Evolutionary conservation across 1,139 yeast species (phyloP).

Genomic region (Kurtzmaniella quercitrusa): DNA sequence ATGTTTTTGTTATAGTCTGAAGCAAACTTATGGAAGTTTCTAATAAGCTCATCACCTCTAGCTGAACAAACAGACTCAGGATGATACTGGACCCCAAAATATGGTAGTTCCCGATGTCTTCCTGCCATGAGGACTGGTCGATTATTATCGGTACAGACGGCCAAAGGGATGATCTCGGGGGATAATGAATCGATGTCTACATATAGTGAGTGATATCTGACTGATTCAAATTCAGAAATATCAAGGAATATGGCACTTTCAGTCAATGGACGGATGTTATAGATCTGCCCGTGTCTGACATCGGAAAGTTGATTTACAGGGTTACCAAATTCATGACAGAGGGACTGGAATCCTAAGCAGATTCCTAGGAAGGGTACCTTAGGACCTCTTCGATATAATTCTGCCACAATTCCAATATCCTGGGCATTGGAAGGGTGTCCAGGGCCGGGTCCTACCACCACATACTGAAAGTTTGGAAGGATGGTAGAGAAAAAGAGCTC

Average conservation of each 20-base stretch:
- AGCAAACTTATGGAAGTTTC: conserved; percentile 62
- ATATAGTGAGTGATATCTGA: conserved; percentile 84
- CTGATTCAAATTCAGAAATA: conserved; percentile 52
- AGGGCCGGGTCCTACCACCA: conserved; percentile 96
- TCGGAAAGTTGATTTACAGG: conserved; percentile 46
- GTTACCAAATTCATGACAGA: conserved; percentile 67
- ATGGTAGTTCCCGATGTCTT: conserved; percentile 56
- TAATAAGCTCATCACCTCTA: conserved; percentile 54
- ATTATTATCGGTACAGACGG: conserved; percentile 38
- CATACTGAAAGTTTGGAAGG: conserved; percentile 58
- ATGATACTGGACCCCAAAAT: conserved; percentile 94
- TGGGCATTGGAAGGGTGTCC: conserved; percentile 67
- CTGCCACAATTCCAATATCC: conserved; percentile 77
- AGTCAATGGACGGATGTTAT: conserved; percentile 37
- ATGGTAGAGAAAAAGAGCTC: conserved; percentile 32
- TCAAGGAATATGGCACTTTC: conserved; percentile 30
- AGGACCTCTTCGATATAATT: conserved; percentile 29
- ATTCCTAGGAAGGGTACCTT: conserved; percentile 81
- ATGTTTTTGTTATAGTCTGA: conserved; percentile 25
- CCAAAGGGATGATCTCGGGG: conserved; percentile 49
- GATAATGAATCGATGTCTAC: conserved; percentile 32
- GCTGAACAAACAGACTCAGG: conserved; percentile 91
- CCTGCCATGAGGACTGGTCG: conserved; percentile 72
- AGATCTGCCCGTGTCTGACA: conserved; percentile 86
- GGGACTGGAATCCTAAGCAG: conserved; percentile 87